Evolutionary conservation across 805 yeast genomes (phyloP), one percentile per base, ranked within the genome.

Genomic region (Pichia manshurica): DNA sequence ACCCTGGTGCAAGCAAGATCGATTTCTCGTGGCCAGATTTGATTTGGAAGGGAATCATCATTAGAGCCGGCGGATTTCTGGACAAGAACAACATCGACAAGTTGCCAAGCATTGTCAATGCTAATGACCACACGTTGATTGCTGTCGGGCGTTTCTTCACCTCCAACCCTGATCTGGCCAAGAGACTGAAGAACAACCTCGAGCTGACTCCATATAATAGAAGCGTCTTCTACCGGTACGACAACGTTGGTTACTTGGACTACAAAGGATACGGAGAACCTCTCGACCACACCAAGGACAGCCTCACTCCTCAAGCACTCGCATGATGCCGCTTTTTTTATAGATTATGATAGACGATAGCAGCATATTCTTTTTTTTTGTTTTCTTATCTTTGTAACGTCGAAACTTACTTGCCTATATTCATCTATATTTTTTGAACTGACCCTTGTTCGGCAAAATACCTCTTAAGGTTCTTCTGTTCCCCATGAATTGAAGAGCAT

Each of bases 371-470:
- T n/a, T n/a, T n/a, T n/a, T n/a, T n/a, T n/a, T n/a, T n/a, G n/a
- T 61, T 43, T 70, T 72, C n/a, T 23, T n/a, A 7, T 7, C n/a
- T n/a, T n/a, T n/a, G n/a, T n/a, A n/a, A n/a, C n/a, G n/a, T n/a
- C n/a, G n/a, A n/a, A n/a, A n/a, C n/a, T n/a, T n/a, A n/a, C n/a
- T n/a, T n/a, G n/a, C n/a, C n/a, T n/a, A n/a, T n/a, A n/a, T n/a
- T n/a, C n/a, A n/a, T n/a, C n/a, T n/a, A n/a, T n/a, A n/a, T n/a
- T n/a, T n/a, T n/a, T n/a, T n/a, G n/a, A n/a, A n/a, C n/a, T n/a
- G n/a, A n/a, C n/a, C n/a, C n/a, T n/a, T 93, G 97, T 67, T 90
- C 97, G 8, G 98, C 91, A 70, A 93, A 93, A 67, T 86, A 86
- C 70, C 86, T 84, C 77, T 93, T 88, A 63, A 93, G 75, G 31